These are phyloP conservation scores for Annona cherimola DNA, from an alignment of 164 flowering plant species.

Conservation along the genomic window DNA sequence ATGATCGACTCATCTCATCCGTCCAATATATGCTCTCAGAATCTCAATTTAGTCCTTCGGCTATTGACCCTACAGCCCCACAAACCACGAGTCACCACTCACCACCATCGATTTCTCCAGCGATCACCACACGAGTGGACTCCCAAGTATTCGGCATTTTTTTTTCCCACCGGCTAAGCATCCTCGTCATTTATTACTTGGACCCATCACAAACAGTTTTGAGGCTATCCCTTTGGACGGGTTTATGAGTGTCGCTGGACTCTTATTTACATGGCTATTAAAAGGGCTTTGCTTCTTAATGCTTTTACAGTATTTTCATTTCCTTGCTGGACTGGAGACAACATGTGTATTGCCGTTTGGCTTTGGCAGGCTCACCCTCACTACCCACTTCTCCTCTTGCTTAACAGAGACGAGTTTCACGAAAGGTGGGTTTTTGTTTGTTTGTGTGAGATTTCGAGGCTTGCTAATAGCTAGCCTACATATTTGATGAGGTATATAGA, in stretches of 20 bases:
- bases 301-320: too few relatives aligned
- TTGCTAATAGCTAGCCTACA: too few relatives aligned
- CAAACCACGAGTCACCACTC: neutral
- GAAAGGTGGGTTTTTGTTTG: conserved; percentile 31
- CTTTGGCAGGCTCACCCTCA: conserved; percentile 67
- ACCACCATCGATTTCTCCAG: neutral
- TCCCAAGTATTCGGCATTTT: neutral
- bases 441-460: neutral
- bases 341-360: conserved; percentile 73
- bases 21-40: neutral
- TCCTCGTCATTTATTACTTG: neutral
- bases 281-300: neutral
- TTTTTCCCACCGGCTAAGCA: neutral
- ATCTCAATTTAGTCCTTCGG: too few relatives aligned
- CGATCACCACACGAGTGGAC: neutral
- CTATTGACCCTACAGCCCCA: too few relatives aligned
- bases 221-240: neutral
- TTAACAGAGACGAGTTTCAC: conserved; percentile 74
- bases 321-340: too few relatives aligned
- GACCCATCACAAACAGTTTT: neutral
- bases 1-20: neutral
- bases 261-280: neutral
- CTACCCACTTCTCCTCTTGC: conserved; percentile 55
- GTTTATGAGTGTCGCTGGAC: neutral
- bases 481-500: too few relatives aligned